phyloP scores from a whole-genome alignment of 1,284 basidiomycete species.

The Ustilago esculenta region DNA sequence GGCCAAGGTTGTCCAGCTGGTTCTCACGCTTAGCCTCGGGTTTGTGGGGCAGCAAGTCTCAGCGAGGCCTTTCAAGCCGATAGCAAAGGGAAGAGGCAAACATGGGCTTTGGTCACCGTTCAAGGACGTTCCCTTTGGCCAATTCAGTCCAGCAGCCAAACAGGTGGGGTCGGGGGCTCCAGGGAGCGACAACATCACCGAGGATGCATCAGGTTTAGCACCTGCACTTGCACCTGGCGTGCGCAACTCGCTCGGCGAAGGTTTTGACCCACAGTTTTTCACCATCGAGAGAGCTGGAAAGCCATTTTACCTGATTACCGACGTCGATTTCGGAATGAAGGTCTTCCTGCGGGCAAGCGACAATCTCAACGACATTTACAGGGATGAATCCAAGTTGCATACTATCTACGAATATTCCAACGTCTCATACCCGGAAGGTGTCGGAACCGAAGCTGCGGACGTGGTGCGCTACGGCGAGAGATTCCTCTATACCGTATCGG shows the following conservation, averaged over 20 bases:
- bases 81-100: neutral
- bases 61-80: constrained; percentile 13
- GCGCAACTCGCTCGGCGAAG: constrained; percentile 33
- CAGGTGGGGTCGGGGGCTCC: constrained; percentile 14
- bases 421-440: constrained; percentile 25
- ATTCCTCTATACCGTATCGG: constrained; percentile 35
- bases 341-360: constrained; percentile 31
- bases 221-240: constrained; percentile 34
- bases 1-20: neutral
- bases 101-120: neutral
- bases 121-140: constrained; percentile 25
- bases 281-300: constrained; percentile 14
- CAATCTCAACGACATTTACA: constrained; percentile 39
- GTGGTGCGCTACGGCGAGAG: constrained; percentile 21
- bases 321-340: constrained; percentile 36
- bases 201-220: constrained; percentile 32
- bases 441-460: constrained; percentile 43
- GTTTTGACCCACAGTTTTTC: constrained; percentile 42
- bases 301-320: constrained; percentile 36
- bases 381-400: constrained; percentile 25
- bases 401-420: constrained; percentile 29
- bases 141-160: constrained; percentile 24
- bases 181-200: constrained; percentile 40
- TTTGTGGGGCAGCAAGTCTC: neutral
- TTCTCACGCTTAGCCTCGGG: neutral